A percentile compares a stretch with the other conserved stretches of the same genome.
Evolutionary conservation across 257 asterid species (phyloP).

Genomic region (Nemophila menziesii): DNA sequence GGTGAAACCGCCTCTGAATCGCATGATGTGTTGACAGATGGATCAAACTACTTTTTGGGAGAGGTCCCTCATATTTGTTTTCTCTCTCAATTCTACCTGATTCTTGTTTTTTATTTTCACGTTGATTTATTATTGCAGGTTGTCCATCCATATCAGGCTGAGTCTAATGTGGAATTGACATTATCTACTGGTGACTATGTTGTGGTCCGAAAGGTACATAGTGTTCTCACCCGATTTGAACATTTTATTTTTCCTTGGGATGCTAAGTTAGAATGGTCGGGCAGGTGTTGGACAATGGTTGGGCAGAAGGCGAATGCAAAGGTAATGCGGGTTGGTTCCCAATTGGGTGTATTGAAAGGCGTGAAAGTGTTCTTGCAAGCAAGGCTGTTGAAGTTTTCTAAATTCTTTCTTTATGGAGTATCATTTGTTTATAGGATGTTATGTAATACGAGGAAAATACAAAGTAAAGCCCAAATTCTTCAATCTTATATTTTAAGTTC

Average conservation of each 20-base stretch:
- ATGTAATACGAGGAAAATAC: no score
- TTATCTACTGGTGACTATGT: slow-evolving; percentile 56
- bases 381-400: slow-evolving; percentile 57
- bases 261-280: neutral
- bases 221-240: no score
- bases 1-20: slow-evolving; percentile 23
- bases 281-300: slow-evolving; percentile 59
- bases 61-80: slow-evolving; percentile 30
- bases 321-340: slow-evolving; percentile 78
- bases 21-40: slow-evolving; percentile 30
- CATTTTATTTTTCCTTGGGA: no score
- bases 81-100: slow-evolving; percentile 5
- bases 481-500: no score
- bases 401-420: neutral
- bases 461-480: no score
- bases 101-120: slow-evolving; percentile 5
- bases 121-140: slow-evolving; percentile 27
- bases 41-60: slow-evolving; percentile 48
- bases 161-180: slow-evolving; percentile 53
- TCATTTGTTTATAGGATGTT: no score
- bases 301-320: slow-evolving; percentile 83
- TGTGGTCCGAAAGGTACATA: slow-evolving; percentile 56
- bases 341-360: slow-evolving; percentile 42
- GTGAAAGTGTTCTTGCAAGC: slow-evolving; percentile 63
- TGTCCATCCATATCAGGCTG: slow-evolving; percentile 54